These are phyloP conservation scores for Cladobotryum protrusum DNA, from an alignment of 2,329 filamentous ascomycete genomes.

Conservation along the genomic window DNA sequence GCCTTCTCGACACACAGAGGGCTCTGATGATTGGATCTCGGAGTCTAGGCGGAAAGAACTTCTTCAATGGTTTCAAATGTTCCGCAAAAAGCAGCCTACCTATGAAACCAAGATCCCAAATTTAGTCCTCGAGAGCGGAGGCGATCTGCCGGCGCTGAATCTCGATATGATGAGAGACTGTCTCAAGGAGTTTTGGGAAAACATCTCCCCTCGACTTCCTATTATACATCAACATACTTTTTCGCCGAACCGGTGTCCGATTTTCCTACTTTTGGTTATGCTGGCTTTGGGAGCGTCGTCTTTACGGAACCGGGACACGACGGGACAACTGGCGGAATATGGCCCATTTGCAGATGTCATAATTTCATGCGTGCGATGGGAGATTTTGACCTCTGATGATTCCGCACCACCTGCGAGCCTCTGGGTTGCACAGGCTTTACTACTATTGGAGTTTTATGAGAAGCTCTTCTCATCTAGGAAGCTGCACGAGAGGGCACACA, in stretches of 20 bases:
- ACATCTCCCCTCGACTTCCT: slow-evolving; percentile 78
- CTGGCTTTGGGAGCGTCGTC: slow-evolving; percentile 80
- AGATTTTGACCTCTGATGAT: slow-evolving; percentile 75
- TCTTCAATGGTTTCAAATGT: slow-evolving; percentile 36
- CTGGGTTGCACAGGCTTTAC: slow-evolving; percentile 80
- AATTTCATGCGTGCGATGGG: slow-evolving; percentile 68
- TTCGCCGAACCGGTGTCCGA: slow-evolving; percentile 68
- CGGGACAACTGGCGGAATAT: slow-evolving; percentile 40
- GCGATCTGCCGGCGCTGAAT: slow-evolving; percentile 50
- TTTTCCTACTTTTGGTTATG: slow-evolving; percentile 72
- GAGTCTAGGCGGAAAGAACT: slow-evolving; percentile 41
- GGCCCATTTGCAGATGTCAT: slow-evolving; percentile 52
- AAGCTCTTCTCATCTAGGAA: slow-evolving; percentile 82
- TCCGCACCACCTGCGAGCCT: slow-evolving; percentile 78
- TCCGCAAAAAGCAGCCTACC: slow-evolving; percentile 38
- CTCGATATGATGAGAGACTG: slow-evolving; percentile 80
- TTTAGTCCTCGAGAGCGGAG: slow-evolving; percentile 33
- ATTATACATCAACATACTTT: slow-evolving; percentile 88
- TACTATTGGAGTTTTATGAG: slow-evolving; percentile 83
- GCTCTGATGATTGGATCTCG: slow-evolving; percentile 38
- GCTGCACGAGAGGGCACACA: slow-evolving; percentile 81
- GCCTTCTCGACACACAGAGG: slow-evolving; percentile 33
- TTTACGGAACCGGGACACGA: slow-evolving; percentile 59
- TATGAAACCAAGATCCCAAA: slow-evolving; percentile 29
- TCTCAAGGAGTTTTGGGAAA: slow-evolving; percentile 79